Evolutionary conservation across 148 eudicot species (phyloP), one percentile per base, ranked within the genome.

Genomic region (Heliosperma pusillum): DNA sequence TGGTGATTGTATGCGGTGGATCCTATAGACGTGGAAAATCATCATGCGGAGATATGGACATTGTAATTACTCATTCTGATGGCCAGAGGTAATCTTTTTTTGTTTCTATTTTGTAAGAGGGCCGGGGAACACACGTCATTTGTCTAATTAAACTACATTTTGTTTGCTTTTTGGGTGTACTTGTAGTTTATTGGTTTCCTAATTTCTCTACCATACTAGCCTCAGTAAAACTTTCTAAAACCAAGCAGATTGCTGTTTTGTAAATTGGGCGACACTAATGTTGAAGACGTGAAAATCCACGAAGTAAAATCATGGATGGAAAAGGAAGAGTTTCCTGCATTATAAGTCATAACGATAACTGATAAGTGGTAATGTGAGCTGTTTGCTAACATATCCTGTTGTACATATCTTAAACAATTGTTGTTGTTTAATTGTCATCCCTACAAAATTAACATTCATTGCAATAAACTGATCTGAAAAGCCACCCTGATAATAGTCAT

Each of bases 11-110:
- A 57, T 95, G 97, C 80, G 99, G 92, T 79, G 99, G 99, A 88
- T 95, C 99, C 53, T 95, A 85, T 72, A 90, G 99, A 84, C 97
- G 99, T 61, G 97, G 97, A 77, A 92, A 88, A 83, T 85, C 93
- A 58, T 79, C 96, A 57, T 95, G 99, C 77, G 99, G 99, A 33
- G 99, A 95, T 82, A 72, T 95, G 90, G 99, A 95, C 81, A 86
- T 95, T 80, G 83, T 95, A 63, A 83, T 95, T 44, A 95, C 99
- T 20, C 99, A 95, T 80, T 93, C 93, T 60, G 97, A 95, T 88
- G 97, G 96, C 36, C 87, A 83, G 76, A 95, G 99, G 99, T 93
- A 71, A 69, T 7, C 20, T 22, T 13, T 71, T 56, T 60, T 73
- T 22, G 30, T 24, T 47, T 47, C 8, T 11, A 8, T 36, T 7